phyloP scores from a whole-genome alignment of 2,329 filamentous ascomycete genomes.

The Hirsutella minnesotensis region DNA sequence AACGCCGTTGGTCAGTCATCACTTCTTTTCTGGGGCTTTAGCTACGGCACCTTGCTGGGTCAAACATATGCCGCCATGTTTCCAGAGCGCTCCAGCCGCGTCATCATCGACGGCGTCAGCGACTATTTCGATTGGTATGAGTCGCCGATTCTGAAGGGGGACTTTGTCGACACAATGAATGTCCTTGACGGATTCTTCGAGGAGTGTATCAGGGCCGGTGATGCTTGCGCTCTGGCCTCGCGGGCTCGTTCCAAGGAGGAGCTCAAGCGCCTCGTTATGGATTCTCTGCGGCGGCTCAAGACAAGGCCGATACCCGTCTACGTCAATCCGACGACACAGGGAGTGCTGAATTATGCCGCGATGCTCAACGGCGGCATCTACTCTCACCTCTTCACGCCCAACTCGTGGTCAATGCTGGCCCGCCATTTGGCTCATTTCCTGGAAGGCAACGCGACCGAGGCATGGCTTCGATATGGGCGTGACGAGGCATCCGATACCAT shows the following conservation, averaged over 20 bases:
- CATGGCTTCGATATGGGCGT: slow-evolving; percentile 21
- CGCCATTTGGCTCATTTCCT: slow-evolving; percentile 21
- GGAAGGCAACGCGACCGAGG: slow-evolving; percentile 26
- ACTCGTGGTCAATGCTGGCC: slow-evolving; percentile 23
- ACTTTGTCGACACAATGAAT: slow-evolving; percentile 17
- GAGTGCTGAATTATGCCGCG: slow-evolving; percentile 22
- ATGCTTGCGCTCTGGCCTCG: slow-evolving; percentile 28
- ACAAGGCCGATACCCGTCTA: slow-evolving; percentile 29
- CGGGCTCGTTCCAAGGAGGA: slow-evolving; percentile 22
- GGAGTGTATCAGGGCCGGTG: slow-evolving; percentile 28
- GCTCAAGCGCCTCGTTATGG: slow-evolving; percentile 19
- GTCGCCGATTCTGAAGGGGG: slow-evolving; percentile 10
- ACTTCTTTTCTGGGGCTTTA: slow-evolving; percentile 29
- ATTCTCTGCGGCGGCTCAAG: slow-evolving; percentile 19
- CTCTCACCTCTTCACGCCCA: slow-evolving; percentile 23
- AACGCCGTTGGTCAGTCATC: slow-evolving; percentile 22
- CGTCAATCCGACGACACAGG: slow-evolving; percentile 27
- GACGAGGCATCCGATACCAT: slow-evolving; percentile 6
- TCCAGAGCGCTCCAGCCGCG: slow-evolving; percentile 18
- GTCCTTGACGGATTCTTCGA: slow-evolving; percentile 20
- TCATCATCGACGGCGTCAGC: slow-evolving; percentile 24
- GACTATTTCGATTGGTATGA: slow-evolving; percentile 22
- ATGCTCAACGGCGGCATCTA: slow-evolving; percentile 25
- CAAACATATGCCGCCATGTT: slow-evolving; percentile 27
- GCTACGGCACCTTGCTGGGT: slow-evolving; percentile 29